These are phyloP conservation scores for Mentha longifolia DNA, from an alignment of 257 asterid genomes.

Conservation along the genomic window DNA sequence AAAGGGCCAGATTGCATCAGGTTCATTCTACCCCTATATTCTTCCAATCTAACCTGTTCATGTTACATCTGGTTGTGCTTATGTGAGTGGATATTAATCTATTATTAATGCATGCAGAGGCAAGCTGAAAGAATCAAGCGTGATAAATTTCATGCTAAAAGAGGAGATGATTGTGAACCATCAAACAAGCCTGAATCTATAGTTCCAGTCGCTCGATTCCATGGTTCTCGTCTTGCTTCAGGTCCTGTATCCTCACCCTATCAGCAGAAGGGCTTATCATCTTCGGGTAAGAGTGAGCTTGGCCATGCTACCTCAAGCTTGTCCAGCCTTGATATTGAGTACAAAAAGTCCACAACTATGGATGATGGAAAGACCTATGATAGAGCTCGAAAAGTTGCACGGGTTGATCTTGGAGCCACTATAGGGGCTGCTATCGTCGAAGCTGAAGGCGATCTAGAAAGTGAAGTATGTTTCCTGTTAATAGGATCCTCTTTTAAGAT, in stretches of 20 bases:
- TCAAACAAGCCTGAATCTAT: slow-evolving; percentile 68
- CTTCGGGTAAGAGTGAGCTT: slow-evolving; percentile 41
- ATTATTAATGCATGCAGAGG: slow-evolving; percentile 52
- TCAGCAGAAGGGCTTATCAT: slow-evolving; percentile 48
- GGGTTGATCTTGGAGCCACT: slow-evolving; percentile 68
- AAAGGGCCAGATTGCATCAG: slow-evolving; percentile 91
- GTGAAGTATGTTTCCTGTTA: slow-evolving; percentile 69
- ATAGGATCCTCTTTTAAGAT: slow-evolving; percentile 17
- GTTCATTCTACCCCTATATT: slow-evolving; percentile 43
- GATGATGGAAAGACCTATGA: slow-evolving; percentile 36
- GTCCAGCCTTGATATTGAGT: slow-evolving; percentile 49
- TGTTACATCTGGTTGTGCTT: slow-evolving; percentile 12
- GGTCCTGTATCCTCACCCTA: slow-evolving; percentile 87
- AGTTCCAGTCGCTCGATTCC: slow-evolving; percentile 84
- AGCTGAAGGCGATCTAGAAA: slow-evolving; percentile 81
- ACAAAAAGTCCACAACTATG: slow-evolving; percentile 43
- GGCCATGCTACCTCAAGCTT: slow-evolving; percentile 59
- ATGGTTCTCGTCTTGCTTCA: slow-evolving; percentile 96
- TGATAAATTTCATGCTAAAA: slow-evolving; percentile 68
- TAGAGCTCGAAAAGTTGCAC: slow-evolving; percentile 67
- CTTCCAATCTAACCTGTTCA: slow-evolving; percentile 8
- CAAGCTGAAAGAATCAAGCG: slow-evolving; percentile 93
- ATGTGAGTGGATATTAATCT: slow-evolving; percentile 24
- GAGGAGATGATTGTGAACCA: slow-evolving; percentile 91
- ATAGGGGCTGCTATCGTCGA: slow-evolving; percentile 94